Percentiles rank a stretch among this genome's conserved stretches.
phyloP scores from a whole-genome alignment of 73 alveolate species.

The Chromera velia region DNA sequence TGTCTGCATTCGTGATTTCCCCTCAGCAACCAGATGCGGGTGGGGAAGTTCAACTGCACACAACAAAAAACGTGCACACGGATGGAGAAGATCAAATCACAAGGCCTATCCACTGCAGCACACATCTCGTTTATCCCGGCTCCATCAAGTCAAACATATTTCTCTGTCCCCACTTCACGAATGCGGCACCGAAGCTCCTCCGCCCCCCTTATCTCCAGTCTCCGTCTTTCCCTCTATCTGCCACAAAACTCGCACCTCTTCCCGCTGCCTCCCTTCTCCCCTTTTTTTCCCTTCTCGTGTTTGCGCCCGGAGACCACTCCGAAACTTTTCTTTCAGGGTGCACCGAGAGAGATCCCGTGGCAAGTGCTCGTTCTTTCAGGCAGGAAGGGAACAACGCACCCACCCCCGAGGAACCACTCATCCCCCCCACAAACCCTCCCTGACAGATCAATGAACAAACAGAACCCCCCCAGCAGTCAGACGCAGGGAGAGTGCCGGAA shows the following conservation, averaged over 20 bases:
- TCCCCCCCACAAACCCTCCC: background rate
- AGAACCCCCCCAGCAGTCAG: conserved; percentile 13
- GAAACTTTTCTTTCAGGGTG: no score
- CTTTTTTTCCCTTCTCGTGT: no score
- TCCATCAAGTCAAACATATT: conserved; percentile 24
- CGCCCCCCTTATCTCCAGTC: no score
- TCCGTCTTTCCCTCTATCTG: no score
- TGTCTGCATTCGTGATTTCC: conserved; percentile 67
- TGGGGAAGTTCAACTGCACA: conserved; percentile 44
- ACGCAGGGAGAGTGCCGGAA: conserved; percentile 28
- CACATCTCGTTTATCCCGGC: conserved; percentile 20
- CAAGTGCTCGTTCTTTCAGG: background rate
- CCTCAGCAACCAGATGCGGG: conserved; percentile 49
- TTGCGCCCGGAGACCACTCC: no score
- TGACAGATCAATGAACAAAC: background rate
- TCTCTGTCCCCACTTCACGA: no score
- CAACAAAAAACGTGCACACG: background rate
- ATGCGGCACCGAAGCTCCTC: no score
- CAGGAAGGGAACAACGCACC: background rate
- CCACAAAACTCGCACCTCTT: no score
- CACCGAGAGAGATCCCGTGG: no score
- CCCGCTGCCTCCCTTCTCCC: no score
- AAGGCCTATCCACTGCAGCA: conserved; percentile 9
- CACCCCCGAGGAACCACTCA: conserved; percentile 3
- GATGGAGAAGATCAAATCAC: background rate